Conservation (phyloP, 1,284 basidiomycete species). For the Rhodotorula sp. region DNA sequence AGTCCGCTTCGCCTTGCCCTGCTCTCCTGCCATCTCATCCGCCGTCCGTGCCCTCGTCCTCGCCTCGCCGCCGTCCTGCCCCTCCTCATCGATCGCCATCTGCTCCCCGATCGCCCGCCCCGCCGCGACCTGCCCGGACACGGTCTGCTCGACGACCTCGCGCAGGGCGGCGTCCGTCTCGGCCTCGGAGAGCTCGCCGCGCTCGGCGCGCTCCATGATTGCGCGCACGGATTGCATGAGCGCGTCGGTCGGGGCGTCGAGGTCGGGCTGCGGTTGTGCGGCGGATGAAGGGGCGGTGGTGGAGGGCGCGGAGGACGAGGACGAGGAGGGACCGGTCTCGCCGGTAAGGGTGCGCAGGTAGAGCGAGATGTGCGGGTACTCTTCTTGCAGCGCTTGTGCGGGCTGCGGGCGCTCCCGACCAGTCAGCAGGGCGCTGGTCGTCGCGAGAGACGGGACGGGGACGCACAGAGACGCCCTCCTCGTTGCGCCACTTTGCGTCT, state of each 20-base stretch:
- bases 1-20: conserved; percentile 1
- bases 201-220: conserved; percentile 67
- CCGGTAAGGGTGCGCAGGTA: conserved; percentile 62
- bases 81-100: conserved; percentile 6
- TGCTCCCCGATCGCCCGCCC: conserved; percentile 32
- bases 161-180: conserved; percentile 65
- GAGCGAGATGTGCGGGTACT: conserved; percentile 72
- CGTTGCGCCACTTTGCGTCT: conserved; percentile 62
- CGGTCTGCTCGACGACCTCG: conserved; percentile 55
- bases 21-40: conserved; percentile 3
- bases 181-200: conserved; percentile 56
- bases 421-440: not conserved
- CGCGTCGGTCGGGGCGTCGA: conserved; percentile 67
- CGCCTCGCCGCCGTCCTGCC: not conserved
- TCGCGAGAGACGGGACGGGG: conserved; percentile 25
- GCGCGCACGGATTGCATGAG: conserved; percentile 67
- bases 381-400: conserved; percentile 70
- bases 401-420: conserved; percentile 46
- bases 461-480: conserved; percentile 72
- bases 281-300: not conserved
- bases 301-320: not conserved
- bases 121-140: conserved; percentile 28
- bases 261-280: conserved; percentile 62
- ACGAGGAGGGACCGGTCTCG: conserved; percentile 41
- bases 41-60: conserved; percentile 14